phyloP scores from a whole-genome alignment of 2,329 filamentous ascomycete genomes.

The Colletotrichum lini region DNA sequence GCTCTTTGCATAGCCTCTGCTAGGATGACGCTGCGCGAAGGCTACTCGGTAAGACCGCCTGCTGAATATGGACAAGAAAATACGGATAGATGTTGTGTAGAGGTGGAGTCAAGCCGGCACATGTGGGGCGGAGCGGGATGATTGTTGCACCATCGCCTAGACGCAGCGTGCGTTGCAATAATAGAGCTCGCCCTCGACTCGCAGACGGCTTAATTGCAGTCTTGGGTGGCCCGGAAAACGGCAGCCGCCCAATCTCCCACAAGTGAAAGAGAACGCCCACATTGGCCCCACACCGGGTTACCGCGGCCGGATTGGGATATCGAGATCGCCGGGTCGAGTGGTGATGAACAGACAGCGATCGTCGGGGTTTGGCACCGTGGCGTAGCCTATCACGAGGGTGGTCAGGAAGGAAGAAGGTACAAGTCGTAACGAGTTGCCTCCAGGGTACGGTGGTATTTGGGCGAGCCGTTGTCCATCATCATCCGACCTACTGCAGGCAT shows the following conservation, averaged over 20 bases:
- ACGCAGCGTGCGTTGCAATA: constrained; percentile 9
- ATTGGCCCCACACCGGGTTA: constrained; percentile 20
- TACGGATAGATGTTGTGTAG: background rate
- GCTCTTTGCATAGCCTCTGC: constrained; percentile 28
- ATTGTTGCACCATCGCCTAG: constrained; percentile 34
- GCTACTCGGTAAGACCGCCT: background rate
- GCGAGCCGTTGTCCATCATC: constrained; percentile 8
- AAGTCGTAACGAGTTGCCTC: constrained; percentile 33
- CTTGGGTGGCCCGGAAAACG: constrained; percentile 7
- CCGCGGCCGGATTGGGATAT: constrained; percentile 28
- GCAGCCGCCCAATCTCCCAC: constrained; percentile 14
- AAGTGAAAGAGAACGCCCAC: constrained; percentile 9
- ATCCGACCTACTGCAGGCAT: constrained; percentile 29
- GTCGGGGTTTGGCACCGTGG: constrained; percentile 11
- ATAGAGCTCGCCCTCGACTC: constrained; percentile 16
- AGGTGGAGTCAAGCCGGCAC: constrained; percentile 29
- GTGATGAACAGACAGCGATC: constrained; percentile 9
- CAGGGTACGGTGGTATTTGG: constrained; percentile 10
- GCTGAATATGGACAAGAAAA: background rate
- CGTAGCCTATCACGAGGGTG: background rate
- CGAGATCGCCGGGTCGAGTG: constrained; percentile 3
- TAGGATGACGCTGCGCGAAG: background rate
- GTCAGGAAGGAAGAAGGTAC: constrained; percentile 24
- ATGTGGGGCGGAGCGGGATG: constrained; percentile 31
- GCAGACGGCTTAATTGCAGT: constrained; percentile 8